Base-by-base conservation (phyloP, 75 land plant genomes). In the Cunninghamia lanceolata region DNA sequence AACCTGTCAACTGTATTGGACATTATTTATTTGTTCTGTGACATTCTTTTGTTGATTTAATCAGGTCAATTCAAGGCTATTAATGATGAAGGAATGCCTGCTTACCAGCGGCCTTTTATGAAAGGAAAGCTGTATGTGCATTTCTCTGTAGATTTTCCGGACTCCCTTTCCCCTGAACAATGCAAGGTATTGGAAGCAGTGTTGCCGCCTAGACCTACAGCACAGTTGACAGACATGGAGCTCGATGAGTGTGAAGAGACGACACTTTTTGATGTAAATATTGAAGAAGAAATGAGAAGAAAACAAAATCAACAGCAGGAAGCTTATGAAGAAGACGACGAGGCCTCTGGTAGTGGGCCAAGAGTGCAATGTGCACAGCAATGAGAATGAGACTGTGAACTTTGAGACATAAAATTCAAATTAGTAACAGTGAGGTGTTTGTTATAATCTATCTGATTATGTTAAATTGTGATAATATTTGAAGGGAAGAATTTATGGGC, bases 21-120 rank as follows among this genome's bases (percentile, higher is more conserved):
- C 9, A 30, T 21, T 86, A 13, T 81, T 1, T 3, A 2, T 15
- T 35, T 4, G 9, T 34, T 34, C 43, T 1, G 16, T 21, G 28
- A 83, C 25, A 14, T 74, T 82, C 13, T 63, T 1, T 53, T 59
- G 42, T 38, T 53, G 36, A 39, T 42, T 71, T 28, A 19, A 54
- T 34, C 92, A 96, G 98, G 93, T 87, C 97, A 95, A 92, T 96
- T 88, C 88, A 95, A 96, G 92, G 98, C 98, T 4, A 93, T 96
- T 66, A 94, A 96, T 85, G 98, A 96, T 87, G 98, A 96, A 86
- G 98, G 98, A 8, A 96, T 96, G 98, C 98, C 97, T 19, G 91
- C 89, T 71, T 91, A 96, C 83, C 94, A 91, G 88, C 88, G 95
- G 84, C 98, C 98, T 9, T 95, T 96, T 90, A 96, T 96, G 97